Base-by-base conservation (phyloP, 2,329 filamentous ascomycete species). In the Akanthomyces dipterigenus region DNA sequence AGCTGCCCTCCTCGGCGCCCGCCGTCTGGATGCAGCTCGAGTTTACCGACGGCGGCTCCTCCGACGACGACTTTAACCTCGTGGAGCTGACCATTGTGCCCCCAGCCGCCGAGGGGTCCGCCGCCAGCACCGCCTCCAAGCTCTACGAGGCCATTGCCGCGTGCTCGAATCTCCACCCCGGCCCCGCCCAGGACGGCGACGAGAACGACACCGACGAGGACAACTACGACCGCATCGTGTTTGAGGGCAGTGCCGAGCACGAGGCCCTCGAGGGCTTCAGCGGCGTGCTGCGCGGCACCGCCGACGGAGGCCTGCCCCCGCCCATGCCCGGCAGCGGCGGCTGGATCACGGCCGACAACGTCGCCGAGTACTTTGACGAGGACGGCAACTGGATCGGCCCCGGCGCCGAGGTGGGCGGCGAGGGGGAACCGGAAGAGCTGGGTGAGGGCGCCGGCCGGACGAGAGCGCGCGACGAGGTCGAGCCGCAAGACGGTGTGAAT, bases 321-420 rank as follows among this genome's bases (percentile, higher is more conserved):
- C 83, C 86, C 0, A 83, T 89, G 72, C 88, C 89, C 0, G 89
- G 89, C 1, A 90, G 88, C 55, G 84, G 84, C 0, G 89, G 89
- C 0, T 93, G 90, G 90, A 92, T 98, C 70, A 98, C 93, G 18
- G 89, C 90, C 9, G 93, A 96, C 61, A 98, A 97, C 68, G 87
- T 96, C 71, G 80, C 88, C 65, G 84, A 96, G 67, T 96, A 86
- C 70, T 90, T 95, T 73, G 90, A 95, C 67, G 86, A 83, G 64
- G 82, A 92, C 9, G 91, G 91, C 3, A 92, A 93, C 70, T 93
- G 88, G 83, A 88, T 89, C 65, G 83, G 78, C 0, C 70, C 63
- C 38, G 68, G 64, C 7, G 65, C 56, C 8, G 72, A 70, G 1
- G 68, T 70, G 11, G 76, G 70, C 3, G 75, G 70, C 7, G 75